Percentiles rank a stretch among this genome's conserved stretches.
Conservation (phyloP, 2,329 filamentous ascomycete species). For the Venturia nashicola region DNA sequence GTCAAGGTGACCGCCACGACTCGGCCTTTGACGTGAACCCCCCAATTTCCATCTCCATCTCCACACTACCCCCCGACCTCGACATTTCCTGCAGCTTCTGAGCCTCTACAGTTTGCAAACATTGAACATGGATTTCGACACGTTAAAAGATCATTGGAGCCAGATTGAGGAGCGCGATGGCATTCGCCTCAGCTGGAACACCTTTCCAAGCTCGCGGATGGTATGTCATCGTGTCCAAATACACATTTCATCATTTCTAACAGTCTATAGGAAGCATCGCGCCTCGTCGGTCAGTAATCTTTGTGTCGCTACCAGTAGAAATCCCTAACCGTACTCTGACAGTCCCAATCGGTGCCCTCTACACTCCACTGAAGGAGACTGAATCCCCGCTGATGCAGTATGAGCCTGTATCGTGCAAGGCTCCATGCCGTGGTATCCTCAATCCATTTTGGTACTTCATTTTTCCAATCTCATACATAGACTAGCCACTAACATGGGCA, state of each 20-base stretch:
- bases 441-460: conserved; percentile 82
- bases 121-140: conserved; percentile 73
- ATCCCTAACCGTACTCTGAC: conserved; percentile 11
- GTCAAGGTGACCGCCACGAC: neutral
- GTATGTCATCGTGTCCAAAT: conserved; percentile 25
- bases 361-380: conserved; percentile 88
- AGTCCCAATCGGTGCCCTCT: conserved; percentile 90
- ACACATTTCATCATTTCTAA: conserved; percentile 9
- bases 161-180: conserved; percentile 96
- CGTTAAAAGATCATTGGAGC: conserved; percentile 89
- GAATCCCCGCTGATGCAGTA: conserved; percentile 85
- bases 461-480: neutral
- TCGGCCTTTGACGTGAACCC: neutral
- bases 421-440: conserved; percentile 86
- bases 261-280: conserved; percentile 65
- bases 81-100: conserved; percentile 4
- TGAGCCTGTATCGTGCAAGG: conserved; percentile 93
- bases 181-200: conserved; percentile 94
- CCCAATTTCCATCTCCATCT: conserved; percentile 9
- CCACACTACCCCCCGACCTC: conserved; percentile 9
- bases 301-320: neutral
- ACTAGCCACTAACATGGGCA: conserved; percentile 15
- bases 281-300: conserved; percentile 48
- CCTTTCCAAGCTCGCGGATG: conserved; percentile 96
- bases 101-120: neutral